A percentile compares a stretch with the other conserved stretches of the same genome.
phyloP scores from a whole-genome alignment of 768 basidiomycete species.

The Tulasnella sp. region DNA sequence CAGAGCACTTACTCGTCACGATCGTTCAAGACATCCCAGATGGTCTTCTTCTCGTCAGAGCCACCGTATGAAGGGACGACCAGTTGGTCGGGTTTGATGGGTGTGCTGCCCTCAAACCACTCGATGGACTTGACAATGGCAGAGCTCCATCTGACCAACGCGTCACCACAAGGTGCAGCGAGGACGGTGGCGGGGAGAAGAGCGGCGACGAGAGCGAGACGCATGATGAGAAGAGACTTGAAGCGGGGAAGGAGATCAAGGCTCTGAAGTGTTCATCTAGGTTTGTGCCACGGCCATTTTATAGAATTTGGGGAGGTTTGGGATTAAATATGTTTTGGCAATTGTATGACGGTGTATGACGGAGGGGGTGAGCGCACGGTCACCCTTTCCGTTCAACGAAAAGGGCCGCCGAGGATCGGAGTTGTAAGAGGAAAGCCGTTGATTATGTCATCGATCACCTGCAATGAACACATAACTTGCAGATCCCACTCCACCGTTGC shows the following conservation, averaged over 20 bases:
- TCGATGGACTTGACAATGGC: not conserved
- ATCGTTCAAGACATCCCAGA: constrained; percentile 1
- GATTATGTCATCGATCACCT: no score
- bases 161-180: not conserved
- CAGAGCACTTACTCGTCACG: not conserved
- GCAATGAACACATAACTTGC: not conserved
- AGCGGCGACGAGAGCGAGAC: not conserved
- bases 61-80: not conserved
- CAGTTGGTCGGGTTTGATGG: not conserved
- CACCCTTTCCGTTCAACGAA: no score
- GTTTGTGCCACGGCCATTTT: no score
- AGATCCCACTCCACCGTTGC: not conserved
- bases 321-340: no score
- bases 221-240: not conserved
- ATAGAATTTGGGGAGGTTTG: no score
- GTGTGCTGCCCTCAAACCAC: constrained; percentile 1
- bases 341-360: no score
- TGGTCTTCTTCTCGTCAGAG: not conserved
- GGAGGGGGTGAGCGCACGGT: no score
- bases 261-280: no score
- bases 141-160: not conserved
- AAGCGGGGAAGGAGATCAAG: no score
- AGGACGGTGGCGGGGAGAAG: not conserved
- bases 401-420: no score
- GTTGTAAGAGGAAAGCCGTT: no score